Conservation (phyloP, 352 stramenopile species). For the Plasmopara halstedii region DNA sequence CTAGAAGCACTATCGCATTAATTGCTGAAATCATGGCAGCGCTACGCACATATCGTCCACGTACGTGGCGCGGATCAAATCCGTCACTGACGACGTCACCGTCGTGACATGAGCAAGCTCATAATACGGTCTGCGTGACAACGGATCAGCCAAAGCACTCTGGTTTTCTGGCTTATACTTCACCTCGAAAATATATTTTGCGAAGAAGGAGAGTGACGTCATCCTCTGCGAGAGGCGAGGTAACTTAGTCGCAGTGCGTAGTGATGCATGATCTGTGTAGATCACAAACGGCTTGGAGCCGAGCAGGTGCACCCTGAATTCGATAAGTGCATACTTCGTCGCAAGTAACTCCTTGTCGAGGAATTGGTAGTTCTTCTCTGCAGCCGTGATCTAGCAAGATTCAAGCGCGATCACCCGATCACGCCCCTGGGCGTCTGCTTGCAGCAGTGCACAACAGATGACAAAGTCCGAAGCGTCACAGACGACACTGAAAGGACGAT, state of each 20-base stretch:
- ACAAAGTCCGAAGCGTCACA: neutral
- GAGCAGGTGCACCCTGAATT: no score
- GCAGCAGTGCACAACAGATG: neutral
- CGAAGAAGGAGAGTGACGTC: neutral
- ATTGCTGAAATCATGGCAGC: no score
- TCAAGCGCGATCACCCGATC: neutral
- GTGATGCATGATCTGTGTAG: neutral
- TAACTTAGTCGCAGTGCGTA: neutral
- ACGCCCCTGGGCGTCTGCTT: neutral
- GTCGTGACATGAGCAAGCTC: no score
- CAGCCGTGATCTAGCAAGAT: neutral
- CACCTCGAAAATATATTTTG: neutral
- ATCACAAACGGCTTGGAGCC: no score
- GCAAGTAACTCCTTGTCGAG: neutral
- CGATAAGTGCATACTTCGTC: no score
- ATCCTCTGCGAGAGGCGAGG: neutral
- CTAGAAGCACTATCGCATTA: no score
- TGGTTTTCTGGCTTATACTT: neutral
- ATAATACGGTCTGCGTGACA: no score
- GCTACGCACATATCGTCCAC: no score
- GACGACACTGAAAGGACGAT: no score
- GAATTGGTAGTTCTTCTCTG: no score
- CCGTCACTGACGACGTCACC: no score
- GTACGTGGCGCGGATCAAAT: no score
- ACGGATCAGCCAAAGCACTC: neutral